phyloP scores from a whole-genome alignment of 805 yeast species.

The Candida germanica region DNA sequence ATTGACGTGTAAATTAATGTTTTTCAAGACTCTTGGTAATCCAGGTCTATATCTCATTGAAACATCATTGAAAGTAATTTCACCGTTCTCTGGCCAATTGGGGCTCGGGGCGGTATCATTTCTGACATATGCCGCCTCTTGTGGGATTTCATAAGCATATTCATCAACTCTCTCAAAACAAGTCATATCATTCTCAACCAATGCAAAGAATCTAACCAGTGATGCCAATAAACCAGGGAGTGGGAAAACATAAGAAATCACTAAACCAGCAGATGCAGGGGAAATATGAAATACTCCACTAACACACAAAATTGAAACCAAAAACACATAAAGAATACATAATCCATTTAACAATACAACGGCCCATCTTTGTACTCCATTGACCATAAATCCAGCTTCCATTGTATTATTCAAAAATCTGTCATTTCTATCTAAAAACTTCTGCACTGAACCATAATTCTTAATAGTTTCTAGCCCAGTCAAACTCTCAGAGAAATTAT shows the following conservation, averaged over 20 bases:
- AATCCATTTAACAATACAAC: slow-evolving; percentile 23
- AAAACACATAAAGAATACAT: slow-evolving; percentile 17
- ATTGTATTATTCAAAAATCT: slow-evolving; percentile 26
- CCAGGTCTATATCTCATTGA: slow-evolving; percentile 57
- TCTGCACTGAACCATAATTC: slow-evolving; percentile 23
- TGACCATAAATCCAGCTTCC: slow-evolving; percentile 32
- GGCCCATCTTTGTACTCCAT: slow-evolving; percentile 37
- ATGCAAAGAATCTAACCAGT: slow-evolving; percentile 28
- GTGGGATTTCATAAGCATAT: slow-evolving; percentile 55
- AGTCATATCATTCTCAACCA: slow-evolving; percentile 39
- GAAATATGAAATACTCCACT: slow-evolving; percentile 28
- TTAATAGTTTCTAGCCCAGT: slow-evolving; percentile 34
- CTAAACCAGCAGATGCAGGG: slow-evolving; percentile 36
- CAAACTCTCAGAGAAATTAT: slow-evolving; percentile 34
- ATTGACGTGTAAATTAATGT: slow-evolving; percentile 40
- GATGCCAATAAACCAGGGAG: slow-evolving; percentile 31
- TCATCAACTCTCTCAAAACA: slow-evolving; percentile 35
- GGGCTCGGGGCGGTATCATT: slow-evolving; percentile 40
- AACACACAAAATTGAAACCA: slow-evolving; percentile 30
- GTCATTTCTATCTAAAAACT: slow-evolving; percentile 25
- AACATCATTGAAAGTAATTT: slow-evolving; percentile 46
- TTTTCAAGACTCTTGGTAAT: slow-evolving; percentile 54
- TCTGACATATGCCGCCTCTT: slow-evolving; percentile 60
- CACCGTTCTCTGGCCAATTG: slow-evolving; percentile 51
- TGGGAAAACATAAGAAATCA: slow-evolving; percentile 30